These are phyloP conservation scores for Evernia prunastri DNA, from an alignment of 495 filamentous ascomycete species.

Conservation along the genomic window DNA sequence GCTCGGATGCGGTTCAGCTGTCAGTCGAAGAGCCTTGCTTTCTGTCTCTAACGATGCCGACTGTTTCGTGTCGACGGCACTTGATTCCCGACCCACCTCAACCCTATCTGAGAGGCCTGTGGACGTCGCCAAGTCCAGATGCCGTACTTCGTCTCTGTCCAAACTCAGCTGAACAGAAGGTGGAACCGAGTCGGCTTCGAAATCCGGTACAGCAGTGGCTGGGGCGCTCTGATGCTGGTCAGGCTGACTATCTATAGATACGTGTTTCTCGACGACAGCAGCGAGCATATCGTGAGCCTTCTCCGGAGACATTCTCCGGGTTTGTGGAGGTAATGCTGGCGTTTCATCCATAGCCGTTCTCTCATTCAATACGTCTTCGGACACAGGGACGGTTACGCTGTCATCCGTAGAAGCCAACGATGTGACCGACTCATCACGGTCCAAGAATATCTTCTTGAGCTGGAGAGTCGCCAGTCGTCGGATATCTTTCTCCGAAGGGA, in stretches of 20 bases:
- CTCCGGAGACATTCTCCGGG: conserved; percentile 54
- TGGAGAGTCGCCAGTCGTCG: conserved; percentile 84
- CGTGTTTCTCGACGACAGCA: conserved; percentile 64
- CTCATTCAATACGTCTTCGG: conserved; percentile 41
- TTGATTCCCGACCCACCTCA: neutral
- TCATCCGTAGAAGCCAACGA: conserved; percentile 61
- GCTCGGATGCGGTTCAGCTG: neutral
- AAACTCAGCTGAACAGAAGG: neutral
- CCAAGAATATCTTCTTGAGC: conserved; percentile 89
- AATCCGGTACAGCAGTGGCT: conserved; percentile 5
- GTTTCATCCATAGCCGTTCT: conserved; percentile 35
- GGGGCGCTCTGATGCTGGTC: conserved; percentile 19
- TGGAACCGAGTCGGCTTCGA: conserved; percentile 4
- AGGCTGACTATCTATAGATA: conserved; percentile 34
- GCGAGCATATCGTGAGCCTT: conserved; percentile 62
- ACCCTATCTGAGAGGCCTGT: conserved; percentile 20
- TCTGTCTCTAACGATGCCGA: neutral
- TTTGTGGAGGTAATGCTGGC: conserved; percentile 29
- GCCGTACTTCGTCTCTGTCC: conserved; percentile 50
- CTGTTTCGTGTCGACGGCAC: neutral
- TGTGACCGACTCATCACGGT: conserved; percentile 68
- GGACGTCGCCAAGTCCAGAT: conserved; percentile 66
- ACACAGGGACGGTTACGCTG: conserved; percentile 36
- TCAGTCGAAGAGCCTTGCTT: neutral
- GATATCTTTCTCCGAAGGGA: conserved; percentile 97